Conservation (phyloP, 2,329 filamentous ascomycete genomes). For the Stagonosporopsis vannaccii region DNA sequence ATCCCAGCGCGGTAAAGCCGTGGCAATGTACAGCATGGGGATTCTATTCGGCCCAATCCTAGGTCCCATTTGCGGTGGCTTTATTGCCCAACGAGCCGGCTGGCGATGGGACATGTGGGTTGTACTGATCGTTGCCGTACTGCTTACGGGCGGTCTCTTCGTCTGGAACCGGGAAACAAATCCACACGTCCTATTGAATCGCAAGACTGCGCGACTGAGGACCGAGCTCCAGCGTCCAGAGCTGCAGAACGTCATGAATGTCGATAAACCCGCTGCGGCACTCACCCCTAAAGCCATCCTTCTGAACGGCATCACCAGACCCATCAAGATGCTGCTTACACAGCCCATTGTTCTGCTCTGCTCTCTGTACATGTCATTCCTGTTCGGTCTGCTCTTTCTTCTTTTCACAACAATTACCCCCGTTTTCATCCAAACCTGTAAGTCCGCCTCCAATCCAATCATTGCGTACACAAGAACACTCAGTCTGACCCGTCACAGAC, state of each 20-base stretch:
- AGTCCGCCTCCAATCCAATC: background rate
- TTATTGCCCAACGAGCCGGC: conserved; percentile 44
- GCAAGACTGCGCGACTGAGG: conserved; percentile 62
- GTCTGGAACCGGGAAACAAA: conserved; percentile 58
- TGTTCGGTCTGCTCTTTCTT: conserved; percentile 47
- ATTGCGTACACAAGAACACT: background rate
- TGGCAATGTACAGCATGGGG: conserved; percentile 41
- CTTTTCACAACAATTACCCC: conserved; percentile 48
- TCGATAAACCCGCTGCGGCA: conserved; percentile 27
- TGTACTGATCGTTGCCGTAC: conserved; percentile 34
- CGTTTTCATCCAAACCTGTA: conserved; percentile 41
- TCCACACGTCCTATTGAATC: conserved; percentile 57
- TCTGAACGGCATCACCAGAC: conserved; percentile 45
- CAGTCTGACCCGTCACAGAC: background rate
- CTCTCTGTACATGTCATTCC: conserved; percentile 44
- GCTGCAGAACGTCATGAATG: conserved; percentile 54
- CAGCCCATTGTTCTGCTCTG: conserved; percentile 46
- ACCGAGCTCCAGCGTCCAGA: conserved; percentile 56
- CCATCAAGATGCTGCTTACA: conserved; percentile 42
- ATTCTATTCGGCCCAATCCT: conserved; percentile 45
- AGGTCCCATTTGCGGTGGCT: conserved; percentile 46
- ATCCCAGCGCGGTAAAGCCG: conserved; percentile 43
- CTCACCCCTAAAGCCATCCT: conserved; percentile 30
- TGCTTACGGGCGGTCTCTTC: conserved; percentile 42
- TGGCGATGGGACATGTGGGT: conserved; percentile 50